Conservation (phyloP, 257 asterid genomes). For the Lycium barbarum region DNA sequence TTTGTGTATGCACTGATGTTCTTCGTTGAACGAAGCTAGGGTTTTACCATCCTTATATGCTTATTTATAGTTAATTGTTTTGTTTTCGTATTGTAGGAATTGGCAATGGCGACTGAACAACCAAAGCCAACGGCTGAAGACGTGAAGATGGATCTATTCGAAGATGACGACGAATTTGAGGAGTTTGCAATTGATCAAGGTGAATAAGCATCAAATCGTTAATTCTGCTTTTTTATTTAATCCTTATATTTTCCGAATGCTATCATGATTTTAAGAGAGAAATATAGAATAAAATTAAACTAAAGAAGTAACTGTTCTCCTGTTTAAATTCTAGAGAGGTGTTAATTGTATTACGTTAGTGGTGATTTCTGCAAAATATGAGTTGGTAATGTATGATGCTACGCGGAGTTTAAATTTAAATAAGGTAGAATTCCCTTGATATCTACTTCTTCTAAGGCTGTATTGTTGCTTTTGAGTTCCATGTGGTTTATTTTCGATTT, state of each 20-base stretch:
- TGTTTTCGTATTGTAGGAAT: neutral
- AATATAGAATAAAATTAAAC: neutral
- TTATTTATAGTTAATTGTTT: neutral
- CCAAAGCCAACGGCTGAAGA: conserved; percentile 69
- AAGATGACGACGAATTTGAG: conserved; percentile 89
- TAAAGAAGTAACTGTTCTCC: neutral
- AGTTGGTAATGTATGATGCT: neutral
- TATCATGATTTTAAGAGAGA: neutral
- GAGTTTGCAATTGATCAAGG: conserved; percentile 83
- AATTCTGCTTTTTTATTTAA: neutral
- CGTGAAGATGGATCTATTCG: conserved; percentile 76
- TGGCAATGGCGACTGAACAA: conserved; percentile 71
- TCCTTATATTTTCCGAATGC: neutral
- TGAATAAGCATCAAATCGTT: conserved; percentile 9
- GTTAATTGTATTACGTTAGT: neutral
- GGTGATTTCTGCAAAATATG: neutral
- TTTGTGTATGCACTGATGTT: neutral
- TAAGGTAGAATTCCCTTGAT: neutral
- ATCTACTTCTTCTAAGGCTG: neutral
- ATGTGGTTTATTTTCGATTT: conserved; percentile 6
- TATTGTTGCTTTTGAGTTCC: neutral
- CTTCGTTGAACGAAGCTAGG: conserved; percentile 25
- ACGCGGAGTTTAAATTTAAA: neutral
- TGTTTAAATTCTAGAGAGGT: neutral
- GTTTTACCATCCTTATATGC: neutral